phyloP scores from a whole-genome alignment of 495 filamentous ascomycete species.

The Letharia columbiana region DNA sequence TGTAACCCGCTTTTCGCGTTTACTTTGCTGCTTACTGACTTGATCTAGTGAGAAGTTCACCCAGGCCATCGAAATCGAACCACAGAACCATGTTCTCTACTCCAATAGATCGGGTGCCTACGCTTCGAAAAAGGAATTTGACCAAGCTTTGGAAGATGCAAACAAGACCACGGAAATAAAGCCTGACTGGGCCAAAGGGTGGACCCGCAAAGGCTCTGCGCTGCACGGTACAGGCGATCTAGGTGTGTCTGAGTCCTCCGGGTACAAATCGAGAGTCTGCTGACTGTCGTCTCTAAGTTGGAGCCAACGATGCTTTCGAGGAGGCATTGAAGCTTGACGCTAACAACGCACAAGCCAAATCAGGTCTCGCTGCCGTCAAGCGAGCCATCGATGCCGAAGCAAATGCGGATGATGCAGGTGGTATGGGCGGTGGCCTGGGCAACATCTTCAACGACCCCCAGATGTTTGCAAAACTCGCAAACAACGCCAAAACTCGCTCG shows the following conservation, averaged over 20 bases:
- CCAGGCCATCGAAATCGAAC: conserved; percentile 82
- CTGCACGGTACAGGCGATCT: conserved; percentile 81
- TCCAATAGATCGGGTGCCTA: conserved; percentile 97
- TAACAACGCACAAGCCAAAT: conserved; percentile 85
- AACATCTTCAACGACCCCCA: conserved; percentile 90
- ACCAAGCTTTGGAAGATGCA: conserved; percentile 78
- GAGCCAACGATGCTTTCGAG: conserved; percentile 81
- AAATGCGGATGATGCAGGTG: conserved; percentile 52
- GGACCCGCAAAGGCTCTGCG: conserved; percentile 84
- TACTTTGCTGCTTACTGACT: conserved; percentile 8
- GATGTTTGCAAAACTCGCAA: conserved; percentile 79
- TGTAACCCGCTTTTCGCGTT: conserved; percentile 29
- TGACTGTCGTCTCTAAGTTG: conserved; percentile 38
- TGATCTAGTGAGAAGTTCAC: conserved; percentile 77
- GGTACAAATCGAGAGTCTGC: conserved; percentile 4
- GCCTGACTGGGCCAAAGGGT: conserved; percentile 96
- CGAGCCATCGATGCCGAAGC: conserved; percentile 81
- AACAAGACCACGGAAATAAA: conserved; percentile 88
- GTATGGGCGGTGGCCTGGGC: conserved; percentile 67
- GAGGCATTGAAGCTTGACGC: conserved; percentile 86
- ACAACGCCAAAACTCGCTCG: conserved; percentile 84
- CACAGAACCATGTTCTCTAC: conserved; percentile 89
- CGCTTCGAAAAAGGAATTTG: conserved; percentile 79
- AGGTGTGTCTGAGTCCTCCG: conserved; percentile 33
- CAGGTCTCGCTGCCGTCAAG: conserved; percentile 71